Percentiles rank a stretch among this genome's conserved stretches.
Evolutionary conservation across 768 basidiomycete genomes (phyloP).

Genomic region (Boletus speciosus): DNA sequence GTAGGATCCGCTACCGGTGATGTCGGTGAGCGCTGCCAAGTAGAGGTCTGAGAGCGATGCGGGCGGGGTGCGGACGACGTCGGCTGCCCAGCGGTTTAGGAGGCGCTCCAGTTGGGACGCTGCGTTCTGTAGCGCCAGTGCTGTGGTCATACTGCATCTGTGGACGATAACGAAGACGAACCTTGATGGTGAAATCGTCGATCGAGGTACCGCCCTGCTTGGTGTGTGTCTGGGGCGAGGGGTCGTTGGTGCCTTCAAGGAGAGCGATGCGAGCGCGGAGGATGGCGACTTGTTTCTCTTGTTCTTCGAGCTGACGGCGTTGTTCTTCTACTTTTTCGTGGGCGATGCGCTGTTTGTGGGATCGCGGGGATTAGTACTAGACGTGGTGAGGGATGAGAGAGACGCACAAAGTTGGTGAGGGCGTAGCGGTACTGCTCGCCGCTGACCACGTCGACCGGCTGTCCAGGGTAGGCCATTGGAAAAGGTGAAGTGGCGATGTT

Average conservation of each 20-base stretch:
- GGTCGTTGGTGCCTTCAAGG: constrained; percentile 62
- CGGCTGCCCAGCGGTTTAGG: constrained; percentile 87
- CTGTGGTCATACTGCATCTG: neutral
- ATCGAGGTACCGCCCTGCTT: constrained; percentile 59
- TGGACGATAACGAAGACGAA: constrained; percentile 26
- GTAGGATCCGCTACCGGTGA: constrained; percentile 41
- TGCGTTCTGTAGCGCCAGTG: constrained; percentile 49
- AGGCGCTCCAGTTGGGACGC: constrained; percentile 79
- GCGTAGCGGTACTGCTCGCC: constrained; percentile 80
- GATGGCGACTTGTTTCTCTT: constrained; percentile 76
- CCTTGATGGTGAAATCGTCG: constrained; percentile 88
- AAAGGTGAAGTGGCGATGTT: neutral
- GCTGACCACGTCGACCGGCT: constrained; percentile 34
- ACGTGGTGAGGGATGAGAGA: neutral
- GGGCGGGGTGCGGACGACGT: constrained; percentile 59
- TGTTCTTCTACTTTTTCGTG: constrained; percentile 89
- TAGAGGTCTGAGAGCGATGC: constrained; percentile 50
- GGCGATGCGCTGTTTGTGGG: constrained; percentile 55
- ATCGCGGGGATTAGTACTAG: neutral
- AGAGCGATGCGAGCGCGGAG: constrained; percentile 67
- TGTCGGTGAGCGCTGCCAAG: constrained; percentile 56
- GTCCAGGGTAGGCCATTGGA: constrained; percentile 17
- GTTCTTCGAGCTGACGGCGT: constrained; percentile 72
- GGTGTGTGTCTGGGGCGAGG: constrained; percentile 25
- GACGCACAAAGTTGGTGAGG: constrained; percentile 72